Evolutionary conservation across 2,329 filamentous ascomycete genomes (phyloP).

Genomic region (Stagonosporopsis vannaccii): DNA sequence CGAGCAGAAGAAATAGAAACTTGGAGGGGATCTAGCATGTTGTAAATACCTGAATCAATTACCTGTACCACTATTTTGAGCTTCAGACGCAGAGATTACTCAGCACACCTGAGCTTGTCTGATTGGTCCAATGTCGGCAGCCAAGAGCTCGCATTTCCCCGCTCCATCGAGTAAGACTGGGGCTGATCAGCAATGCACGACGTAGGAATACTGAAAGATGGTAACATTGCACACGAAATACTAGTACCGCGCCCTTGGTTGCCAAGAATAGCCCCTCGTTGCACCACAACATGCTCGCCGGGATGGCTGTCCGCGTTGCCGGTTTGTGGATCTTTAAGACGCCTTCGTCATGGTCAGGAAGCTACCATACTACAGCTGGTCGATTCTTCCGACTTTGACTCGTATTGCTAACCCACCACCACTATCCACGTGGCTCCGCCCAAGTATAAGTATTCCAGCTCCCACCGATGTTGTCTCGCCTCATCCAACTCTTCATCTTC

Average conservation of each 20-base stretch:
- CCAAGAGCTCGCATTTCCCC: constrained; percentile 10
- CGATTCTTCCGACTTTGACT: constrained; percentile 22
- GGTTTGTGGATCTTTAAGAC: constrained; percentile 6
- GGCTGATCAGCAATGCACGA: neutral
- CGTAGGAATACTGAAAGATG: constrained; percentile 11
- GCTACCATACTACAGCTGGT: constrained; percentile 22
- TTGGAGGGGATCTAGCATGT: constrained; percentile 2
- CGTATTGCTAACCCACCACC: constrained; percentile 12
- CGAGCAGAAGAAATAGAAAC: constrained; percentile 84
- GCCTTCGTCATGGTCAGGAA: neutral
- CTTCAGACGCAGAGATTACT: constrained; percentile 2
- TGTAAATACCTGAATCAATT: constrained; percentile 51
- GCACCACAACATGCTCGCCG: constrained; percentile 15
- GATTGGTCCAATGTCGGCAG: constrained; percentile 12
- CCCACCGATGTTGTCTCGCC: neutral
- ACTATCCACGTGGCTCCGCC: neutral
- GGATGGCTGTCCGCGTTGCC: constrained; percentile 18
- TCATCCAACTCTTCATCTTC: constrained; percentile 1
- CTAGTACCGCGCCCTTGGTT: constrained; percentile 20
- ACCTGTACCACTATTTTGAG: constrained; percentile 17
- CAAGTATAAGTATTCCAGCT: constrained; percentile 32
- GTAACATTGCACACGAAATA: constrained; percentile 6
- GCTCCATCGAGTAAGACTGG: neutral
- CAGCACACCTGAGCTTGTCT: neutral
- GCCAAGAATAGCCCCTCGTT: constrained; percentile 39